Evolutionary conservation across 805 yeast genomes (phyloP).

Genomic region (Scheffersomyces amazonensis): DNA sequence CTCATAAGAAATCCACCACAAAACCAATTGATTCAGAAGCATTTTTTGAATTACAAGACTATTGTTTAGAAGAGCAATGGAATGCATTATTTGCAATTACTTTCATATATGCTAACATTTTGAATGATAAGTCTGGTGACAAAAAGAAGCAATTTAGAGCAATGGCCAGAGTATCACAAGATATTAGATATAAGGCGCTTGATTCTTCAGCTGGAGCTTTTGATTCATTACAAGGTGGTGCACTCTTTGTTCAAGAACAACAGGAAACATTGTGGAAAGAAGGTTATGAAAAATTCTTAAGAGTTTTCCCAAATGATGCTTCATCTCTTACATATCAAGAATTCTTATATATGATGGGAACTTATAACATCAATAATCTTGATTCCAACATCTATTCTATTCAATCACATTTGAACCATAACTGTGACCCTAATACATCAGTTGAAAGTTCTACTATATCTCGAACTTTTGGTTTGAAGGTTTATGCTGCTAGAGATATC

Average conservation of each 20-base stretch:
- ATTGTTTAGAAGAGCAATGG: slow-evolving; percentile 65
- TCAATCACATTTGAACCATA: slow-evolving; percentile 74
- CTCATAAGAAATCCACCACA: slow-evolving; percentile 23
- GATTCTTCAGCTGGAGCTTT: slow-evolving; percentile 54
- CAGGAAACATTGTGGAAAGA: slow-evolving; percentile 57
- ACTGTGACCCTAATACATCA: slow-evolving; percentile 68
- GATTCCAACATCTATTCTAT: slow-evolving; percentile 58
- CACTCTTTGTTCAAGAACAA: slow-evolving; percentile 53
- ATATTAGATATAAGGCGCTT: slow-evolving; percentile 55
- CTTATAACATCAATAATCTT: slow-evolving; percentile 70
- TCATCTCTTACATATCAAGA: slow-evolving; percentile 43
- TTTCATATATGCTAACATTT: slow-evolving; percentile 46
- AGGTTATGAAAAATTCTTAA: slow-evolving; percentile 50
- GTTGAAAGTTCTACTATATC: slow-evolving; percentile 40
- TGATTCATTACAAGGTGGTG: slow-evolving; percentile 51
- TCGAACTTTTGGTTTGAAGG: slow-evolving; percentile 54
- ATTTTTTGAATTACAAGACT: slow-evolving; percentile 57
- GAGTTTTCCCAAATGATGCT: slow-evolving; percentile 42
- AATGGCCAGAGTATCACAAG: slow-evolving; percentile 71
- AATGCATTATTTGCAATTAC: slow-evolving; percentile 66
- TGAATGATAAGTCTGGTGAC: slow-evolving; percentile 41
- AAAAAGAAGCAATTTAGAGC: slow-evolving; percentile 49
- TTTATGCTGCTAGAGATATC: slow-evolving; percentile 58
- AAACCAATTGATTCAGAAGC: slow-evolving; percentile 41
- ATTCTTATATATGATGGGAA: slow-evolving; percentile 62